Base-by-base conservation (phyloP, 2,329 filamentous ascomycete genomes). In the Fusarium sp. region DNA sequence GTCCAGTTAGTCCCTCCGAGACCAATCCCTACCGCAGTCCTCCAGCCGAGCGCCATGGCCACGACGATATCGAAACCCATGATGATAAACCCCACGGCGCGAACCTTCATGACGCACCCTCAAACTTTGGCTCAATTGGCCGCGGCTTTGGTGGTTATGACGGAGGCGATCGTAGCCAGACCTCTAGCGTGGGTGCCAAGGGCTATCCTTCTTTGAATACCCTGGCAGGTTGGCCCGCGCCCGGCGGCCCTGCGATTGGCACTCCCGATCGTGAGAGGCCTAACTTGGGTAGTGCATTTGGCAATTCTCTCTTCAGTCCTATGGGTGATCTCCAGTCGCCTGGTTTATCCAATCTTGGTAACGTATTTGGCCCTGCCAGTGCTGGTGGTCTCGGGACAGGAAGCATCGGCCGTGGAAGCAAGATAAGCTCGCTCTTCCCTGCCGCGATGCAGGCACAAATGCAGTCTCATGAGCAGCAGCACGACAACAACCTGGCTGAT, bases 21-120 rank as follows among this genome's bases (percentile, higher is more conserved):
- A 98, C 96, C 5, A 99, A 99, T 75, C 96, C 96, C 3, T 99
- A 96, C 76, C 92, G 94, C 68, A 98, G 95, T 77, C 96, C 96
- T 4, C 89, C 92, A 9, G 92, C 90, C 37, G 91, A 94, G 26
- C 89, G 89, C 44, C 89, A 91, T 57, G 85, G 87, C 19, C 87
- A 92, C 47, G 87, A 88, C 17, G 86, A 87, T 9, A 83, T 85
- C 45, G 86, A 91, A 44, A 80, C 83, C 7, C 83, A 84, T 47
- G 74, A 83, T 14, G 83, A 85, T 9, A 81, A 81, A 49, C 75
- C 79, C 14, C 83, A 83, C 51, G 86, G 85, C 26, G 83, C 49
- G 15, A 63, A 60, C 19, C 66, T 74, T 19, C 75, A 77, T 30
- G 79, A 87, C 48, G 77, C 80, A 43, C 74, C 79, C 4, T 75